Evolutionary conservation across 257 asterid genomes (phyloP).

Genomic region (Verbascum thapsus): DNA sequence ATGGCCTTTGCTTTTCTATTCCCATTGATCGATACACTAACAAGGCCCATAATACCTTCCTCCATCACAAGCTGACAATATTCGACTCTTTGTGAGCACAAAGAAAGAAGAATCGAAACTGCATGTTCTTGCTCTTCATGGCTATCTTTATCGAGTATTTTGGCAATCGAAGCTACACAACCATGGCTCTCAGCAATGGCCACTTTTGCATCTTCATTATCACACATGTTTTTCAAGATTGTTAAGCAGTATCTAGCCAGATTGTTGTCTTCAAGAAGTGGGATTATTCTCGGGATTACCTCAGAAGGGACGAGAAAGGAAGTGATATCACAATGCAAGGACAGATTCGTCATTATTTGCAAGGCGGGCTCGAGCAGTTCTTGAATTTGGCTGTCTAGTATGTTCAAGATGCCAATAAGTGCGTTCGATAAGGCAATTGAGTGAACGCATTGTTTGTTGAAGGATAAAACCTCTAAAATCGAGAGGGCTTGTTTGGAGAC

Average conservation of each 20-base stretch:
- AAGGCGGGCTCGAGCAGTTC: slow-evolving; percentile 48
- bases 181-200: slow-evolving; percentile 50
- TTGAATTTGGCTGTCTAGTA: slow-evolving; percentile 39
- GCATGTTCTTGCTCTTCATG: slow-evolving; percentile 56
- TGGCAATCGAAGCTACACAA: slow-evolving; percentile 46
- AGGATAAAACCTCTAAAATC: slow-evolving; percentile 45
- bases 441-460: slow-evolving; percentile 31
- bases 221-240: slow-evolving; percentile 48
- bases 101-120: slow-evolving; percentile 50
- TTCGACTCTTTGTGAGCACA: slow-evolving; percentile 46
- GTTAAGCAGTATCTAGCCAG: slow-evolving; percentile 41
- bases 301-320: slow-evolving; percentile 39
- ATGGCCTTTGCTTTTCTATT: slow-evolving; percentile 47
- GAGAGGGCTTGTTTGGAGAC: slow-evolving; percentile 45
- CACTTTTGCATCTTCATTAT: slow-evolving; percentile 36
- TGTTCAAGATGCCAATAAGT: slow-evolving; percentile 36
- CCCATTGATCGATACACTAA: slow-evolving; percentile 44
- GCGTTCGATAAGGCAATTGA: slow-evolving; percentile 46
- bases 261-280: slow-evolving; percentile 40
- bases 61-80: slow-evolving; percentile 49
- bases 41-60: slow-evolving; percentile 49
- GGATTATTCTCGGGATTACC: slow-evolving; percentile 47
- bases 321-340: slow-evolving; percentile 31
- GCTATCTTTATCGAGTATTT: slow-evolving; percentile 44
- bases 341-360: slow-evolving; percentile 42